These are phyloP conservation scores for Apiotrichum mycotoxinovorans DNA, from an alignment of 1,284 basidiomycete species.

Conservation along the genomic window DNA sequence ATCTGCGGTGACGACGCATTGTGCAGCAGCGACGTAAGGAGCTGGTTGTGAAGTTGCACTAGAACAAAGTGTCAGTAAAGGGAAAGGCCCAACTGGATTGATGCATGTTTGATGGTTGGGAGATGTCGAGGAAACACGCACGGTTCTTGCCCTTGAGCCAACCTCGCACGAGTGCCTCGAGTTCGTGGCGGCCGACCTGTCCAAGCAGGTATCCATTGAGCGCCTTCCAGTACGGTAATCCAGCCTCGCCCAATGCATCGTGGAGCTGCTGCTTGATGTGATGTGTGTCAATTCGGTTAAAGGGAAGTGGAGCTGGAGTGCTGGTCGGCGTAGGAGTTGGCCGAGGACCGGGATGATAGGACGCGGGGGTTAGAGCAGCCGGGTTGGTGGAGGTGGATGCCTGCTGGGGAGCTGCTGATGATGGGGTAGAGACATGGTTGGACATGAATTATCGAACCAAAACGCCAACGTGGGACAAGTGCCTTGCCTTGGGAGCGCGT, in stretches of 20 bases:
- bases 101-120: neutral
- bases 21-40: constrained; percentile 43
- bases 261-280: constrained; percentile 72
- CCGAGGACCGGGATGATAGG: constrained; percentile 51
- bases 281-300: constrained; percentile 35
- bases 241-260: constrained; percentile 66
- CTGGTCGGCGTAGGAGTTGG: constrained; percentile 51
- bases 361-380: constrained; percentile 54
- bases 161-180: constrained; percentile 37
- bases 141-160: constrained; percentile 43
- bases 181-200: constrained; percentile 40
- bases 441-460: constrained; percentile 18
- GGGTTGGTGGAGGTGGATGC: constrained; percentile 53
- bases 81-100: neutral
- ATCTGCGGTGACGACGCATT: constrained; percentile 39
- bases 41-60: constrained; percentile 47
- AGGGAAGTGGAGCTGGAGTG: constrained; percentile 37
- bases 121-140: constrained; percentile 13
- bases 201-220: constrained; percentile 47
- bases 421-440: constrained; percentile 60
- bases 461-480: neutral
- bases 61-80: neutral
- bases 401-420: constrained; percentile 42
- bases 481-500: neutral
- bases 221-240: constrained; percentile 55